These are phyloP conservation scores for Colletotrichum sansevieriae DNA, from an alignment of 2,329 filamentous ascomycete genomes.

Conservation along the genomic window DNA sequence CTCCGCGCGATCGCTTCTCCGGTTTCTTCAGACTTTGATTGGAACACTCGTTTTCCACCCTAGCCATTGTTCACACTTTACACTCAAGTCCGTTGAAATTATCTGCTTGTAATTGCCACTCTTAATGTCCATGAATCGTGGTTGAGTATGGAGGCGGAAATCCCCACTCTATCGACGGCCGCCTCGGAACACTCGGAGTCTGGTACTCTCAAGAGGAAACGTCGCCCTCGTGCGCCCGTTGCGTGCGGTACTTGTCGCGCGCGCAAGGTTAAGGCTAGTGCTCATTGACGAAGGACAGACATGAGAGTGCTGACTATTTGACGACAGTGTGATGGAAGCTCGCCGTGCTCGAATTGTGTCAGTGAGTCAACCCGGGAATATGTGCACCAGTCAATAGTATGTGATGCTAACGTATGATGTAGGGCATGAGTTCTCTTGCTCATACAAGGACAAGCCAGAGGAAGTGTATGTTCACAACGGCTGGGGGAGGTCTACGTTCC, in stretches of 20 bases:
- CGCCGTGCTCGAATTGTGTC: conserved; percentile 39
- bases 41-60: neutral
- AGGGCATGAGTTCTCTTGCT: conserved; percentile 39
- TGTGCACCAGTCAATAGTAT: neutral
- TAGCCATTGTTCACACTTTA: neutral
- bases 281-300: neutral
- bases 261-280: conserved; percentile 41
- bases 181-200: conserved; percentile 27
- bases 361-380: conserved; percentile 21
- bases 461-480: conserved; percentile 17
- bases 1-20: neutral
- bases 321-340: conserved; percentile 36
- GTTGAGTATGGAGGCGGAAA: conserved; percentile 23
- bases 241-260: conserved; percentile 40
- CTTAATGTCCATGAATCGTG: neutral
- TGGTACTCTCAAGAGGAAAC: conserved; percentile 34
- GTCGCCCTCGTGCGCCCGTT: conserved; percentile 32
- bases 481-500: neutral
- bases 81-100: neutral
- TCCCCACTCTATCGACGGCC: conserved; percentile 7
- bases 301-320: neutral
- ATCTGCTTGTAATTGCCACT: neutral
- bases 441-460: conserved; percentile 23
- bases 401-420: neutral
- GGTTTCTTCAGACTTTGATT: neutral